These are phyloP conservation scores for Leptoxyphium fumago DNA, from an alignment of 2,329 filamentous ascomycete species.

Conservation along the genomic window DNA sequence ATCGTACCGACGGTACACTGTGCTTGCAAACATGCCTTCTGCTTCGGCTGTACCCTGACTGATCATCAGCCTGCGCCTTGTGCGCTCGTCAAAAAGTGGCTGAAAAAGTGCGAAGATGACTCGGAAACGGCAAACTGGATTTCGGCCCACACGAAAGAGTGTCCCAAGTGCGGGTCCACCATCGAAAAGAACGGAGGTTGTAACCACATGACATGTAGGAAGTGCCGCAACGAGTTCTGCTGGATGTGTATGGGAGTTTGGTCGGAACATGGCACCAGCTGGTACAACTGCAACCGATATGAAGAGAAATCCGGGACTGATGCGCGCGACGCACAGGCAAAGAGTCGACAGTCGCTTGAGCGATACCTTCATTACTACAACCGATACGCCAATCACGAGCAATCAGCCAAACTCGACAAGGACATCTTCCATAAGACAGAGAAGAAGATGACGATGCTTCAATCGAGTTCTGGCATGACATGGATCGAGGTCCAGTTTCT, in stretches of 20 bases:
- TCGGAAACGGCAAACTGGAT: slow-evolving; percentile 99
- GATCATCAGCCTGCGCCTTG: slow-evolving; percentile 94
- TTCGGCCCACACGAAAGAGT: slow-evolving; percentile 96
- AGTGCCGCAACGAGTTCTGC: slow-evolving; percentile 93
- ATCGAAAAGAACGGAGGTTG: slow-evolving; percentile 98
- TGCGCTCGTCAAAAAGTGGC: slow-evolving; percentile 79
- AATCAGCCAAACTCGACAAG: slow-evolving; percentile 90
- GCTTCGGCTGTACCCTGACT: slow-evolving; percentile 78
- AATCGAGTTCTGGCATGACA: slow-evolving; percentile 85
- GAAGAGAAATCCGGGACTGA: slow-evolving; percentile 91
- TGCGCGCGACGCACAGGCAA: slow-evolving; percentile 81
- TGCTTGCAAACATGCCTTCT: slow-evolving; percentile 73
- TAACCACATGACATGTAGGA: slow-evolving; percentile 95
- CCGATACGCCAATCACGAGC: slow-evolving; percentile 95
- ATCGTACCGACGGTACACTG: slow-evolving; percentile 87
- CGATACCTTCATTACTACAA: slow-evolving; percentile 99
- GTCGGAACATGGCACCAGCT: slow-evolving; percentile 96
- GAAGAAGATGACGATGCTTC: slow-evolving; percentile 96
- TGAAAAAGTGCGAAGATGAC: slow-evolving; percentile 97
- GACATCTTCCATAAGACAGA: slow-evolving; percentile 94
- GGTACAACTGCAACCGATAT: slow-evolving; percentile 98
- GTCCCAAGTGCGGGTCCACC: slow-evolving; percentile 86
- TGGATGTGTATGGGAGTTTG: slow-evolving; percentile 99
- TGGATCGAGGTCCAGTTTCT: slow-evolving; percentile 99
- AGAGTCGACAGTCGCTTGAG: slow-evolving; percentile 77